Base-by-base conservation (phyloP, 306 rosid genomes). In the Cyclanthera cordifolia region DNA sequence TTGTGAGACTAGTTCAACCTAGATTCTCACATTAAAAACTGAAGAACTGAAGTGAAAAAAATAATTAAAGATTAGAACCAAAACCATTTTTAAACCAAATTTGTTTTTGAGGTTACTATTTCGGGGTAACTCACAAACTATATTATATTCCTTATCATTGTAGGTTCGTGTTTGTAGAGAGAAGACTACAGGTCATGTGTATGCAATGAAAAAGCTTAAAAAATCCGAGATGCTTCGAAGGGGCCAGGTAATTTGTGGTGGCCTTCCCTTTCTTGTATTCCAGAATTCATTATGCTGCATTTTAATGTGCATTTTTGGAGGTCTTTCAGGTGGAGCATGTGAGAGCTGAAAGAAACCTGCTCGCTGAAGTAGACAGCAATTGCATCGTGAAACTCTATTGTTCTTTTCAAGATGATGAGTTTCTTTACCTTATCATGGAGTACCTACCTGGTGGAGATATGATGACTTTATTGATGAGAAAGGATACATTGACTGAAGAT, bases 391-490 rank as follows among this genome's bases (percentile, higher is more conserved):
- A 88, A 78, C 95, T 94, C 30, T 94, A 90, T 70, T 94, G 86
- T 77, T 90, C 99, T 63, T 94, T 94, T 81, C 99, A 94, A 74
- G 99, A 94, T 78, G 97, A 85, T 7, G 97, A 88, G 57, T 85
- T 71, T 83, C 84, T 94, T 69, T 94, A 94, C 80, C 99, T 94
- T 72, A 82, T 94, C 57, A 94, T 94, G 99, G 99, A 94, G 74
- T 94, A 94, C 74, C 84, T 94, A 75, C 99, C 99, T 32, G 97
- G 99, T 66, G 99, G 99, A 73, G 99, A 94, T 80, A 80, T 94
- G 99, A 94, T 94, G 99, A 94, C 99, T 63, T 80, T 90, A 64
- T 95, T 94, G 49, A 94, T 94, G 99, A 86, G 99, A 84, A 94
- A 90, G 86, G 97, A 94, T 79, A 88, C 79, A 48, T 83, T 94